Percentiles rank a stretch among this genome's conserved stretches.
Evolutionary conservation across 495 filamentous ascomycete species (phyloP).

Genomic region (Hypoxylon lienhwacheense): DNA sequence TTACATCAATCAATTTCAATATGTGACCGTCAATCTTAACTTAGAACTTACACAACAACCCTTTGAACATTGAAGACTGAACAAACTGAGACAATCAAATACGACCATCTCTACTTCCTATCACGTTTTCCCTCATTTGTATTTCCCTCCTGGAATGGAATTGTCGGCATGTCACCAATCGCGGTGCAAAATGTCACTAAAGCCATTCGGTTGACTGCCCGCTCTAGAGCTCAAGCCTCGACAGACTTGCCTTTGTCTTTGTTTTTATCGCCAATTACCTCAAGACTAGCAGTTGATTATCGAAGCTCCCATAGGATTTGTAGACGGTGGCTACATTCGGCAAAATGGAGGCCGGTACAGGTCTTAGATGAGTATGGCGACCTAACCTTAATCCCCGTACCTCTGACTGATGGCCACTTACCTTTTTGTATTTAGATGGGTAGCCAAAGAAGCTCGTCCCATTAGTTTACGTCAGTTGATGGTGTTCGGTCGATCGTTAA

Average conservation of each 20-base stretch:
- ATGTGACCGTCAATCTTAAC: too few relatives aligned
- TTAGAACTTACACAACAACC: not conserved
- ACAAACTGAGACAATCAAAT: too few relatives aligned
- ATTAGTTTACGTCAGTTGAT: slow-evolving; percentile 91
- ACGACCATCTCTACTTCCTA: not conserved
- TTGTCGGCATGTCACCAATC: slow-evolving; percentile 50
- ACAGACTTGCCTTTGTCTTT: slow-evolving; percentile 11
- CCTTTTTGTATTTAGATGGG: slow-evolving; percentile 64
- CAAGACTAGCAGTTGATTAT: slow-evolving; percentile 9
- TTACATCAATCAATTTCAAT: too few relatives aligned
- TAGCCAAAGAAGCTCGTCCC: slow-evolving; percentile 77
- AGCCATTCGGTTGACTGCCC: slow-evolving; percentile 43
- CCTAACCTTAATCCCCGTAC: slow-evolving; percentile 9
- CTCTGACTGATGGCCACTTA: slow-evolving; percentile 32
- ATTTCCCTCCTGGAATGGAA: slow-evolving; percentile 46
- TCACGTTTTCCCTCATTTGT: not conserved
- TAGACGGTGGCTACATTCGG: slow-evolving; percentile 33
- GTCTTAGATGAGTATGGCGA: slow-evolving; percentile 81
- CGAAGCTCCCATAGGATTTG: not conserved
- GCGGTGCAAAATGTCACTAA: slow-evolving; percentile 49
- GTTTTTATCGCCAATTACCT: slow-evolving; percentile 1
- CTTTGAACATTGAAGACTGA: too few relatives aligned
- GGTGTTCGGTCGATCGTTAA: slow-evolving; percentile 87
- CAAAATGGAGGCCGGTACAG: slow-evolving; percentile 78
- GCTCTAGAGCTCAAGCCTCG: slow-evolving; percentile 18